phyloP scores from a whole-genome alignment of 2,329 filamentous ascomycete genomes.

The Akanthomyces uredinophilus region DNA sequence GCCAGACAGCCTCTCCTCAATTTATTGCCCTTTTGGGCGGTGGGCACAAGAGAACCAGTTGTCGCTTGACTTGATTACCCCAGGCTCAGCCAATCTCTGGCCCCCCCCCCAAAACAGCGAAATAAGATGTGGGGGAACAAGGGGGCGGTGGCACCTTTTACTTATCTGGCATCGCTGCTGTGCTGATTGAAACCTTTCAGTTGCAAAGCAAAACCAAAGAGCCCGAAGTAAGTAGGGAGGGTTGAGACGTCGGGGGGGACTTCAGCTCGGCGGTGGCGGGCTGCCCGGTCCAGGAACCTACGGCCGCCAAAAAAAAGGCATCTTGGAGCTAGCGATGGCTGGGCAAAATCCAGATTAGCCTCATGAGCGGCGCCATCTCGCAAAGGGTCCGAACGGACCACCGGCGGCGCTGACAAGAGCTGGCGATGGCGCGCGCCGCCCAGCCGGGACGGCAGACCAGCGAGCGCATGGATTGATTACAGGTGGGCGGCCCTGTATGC shows the following conservation, averaged over 20 bases:
- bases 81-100: background rate
- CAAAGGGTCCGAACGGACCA: background rate
- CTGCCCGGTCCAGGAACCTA: background rate
- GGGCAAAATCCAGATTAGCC: background rate
- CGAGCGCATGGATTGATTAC: background rate
- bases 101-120: too few species aligned
- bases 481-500: background rate
- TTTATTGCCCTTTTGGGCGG: background rate
- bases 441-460: background rate
- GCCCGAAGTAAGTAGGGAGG: background rate
- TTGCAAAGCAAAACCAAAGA: too few species aligned
- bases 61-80: background rate
- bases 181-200: too few species aligned
- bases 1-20: background rate
- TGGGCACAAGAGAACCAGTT: background rate
- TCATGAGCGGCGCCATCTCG: too few species aligned
- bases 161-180: background rate
- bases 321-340: background rate
- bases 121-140: too few species aligned
- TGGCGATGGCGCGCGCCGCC: background rate
- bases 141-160: background rate
- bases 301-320: background rate
- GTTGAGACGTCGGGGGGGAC: too few species aligned
- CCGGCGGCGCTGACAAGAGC: background rate
- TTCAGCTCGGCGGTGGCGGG: background rate